phyloP scores from a whole-genome alignment of 2,329 filamentous ascomycete species.

The Neofusicoccum cordaticola region DNA sequence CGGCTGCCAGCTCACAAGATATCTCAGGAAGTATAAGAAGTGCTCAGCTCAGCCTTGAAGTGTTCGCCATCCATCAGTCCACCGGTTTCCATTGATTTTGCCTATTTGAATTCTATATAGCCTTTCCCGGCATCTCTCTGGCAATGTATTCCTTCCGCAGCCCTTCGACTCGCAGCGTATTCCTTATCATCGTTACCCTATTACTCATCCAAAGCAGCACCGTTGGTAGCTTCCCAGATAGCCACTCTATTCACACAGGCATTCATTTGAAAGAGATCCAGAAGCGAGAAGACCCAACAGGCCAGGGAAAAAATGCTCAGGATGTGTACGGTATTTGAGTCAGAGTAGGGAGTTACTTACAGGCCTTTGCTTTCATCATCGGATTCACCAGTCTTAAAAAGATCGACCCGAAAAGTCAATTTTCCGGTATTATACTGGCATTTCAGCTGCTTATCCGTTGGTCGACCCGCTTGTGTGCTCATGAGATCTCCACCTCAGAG shows the following conservation, averaged over 20 bases:
- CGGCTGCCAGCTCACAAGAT: too few relatives aligned
- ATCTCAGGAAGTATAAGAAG: too few relatives aligned
- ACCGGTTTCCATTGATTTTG: too few relatives aligned
- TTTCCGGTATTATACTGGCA: neutral
- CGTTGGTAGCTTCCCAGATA: neutral
- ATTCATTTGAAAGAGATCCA: neutral
- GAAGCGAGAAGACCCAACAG: neutral
- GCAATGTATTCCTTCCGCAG: neutral
- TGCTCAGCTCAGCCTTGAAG: too few relatives aligned
- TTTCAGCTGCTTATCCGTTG: neutral
- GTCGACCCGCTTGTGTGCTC: neutral
- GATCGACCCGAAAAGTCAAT: neutral
- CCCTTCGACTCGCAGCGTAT: neutral
- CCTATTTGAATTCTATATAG: too few relatives aligned
- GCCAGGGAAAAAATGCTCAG: neutral
- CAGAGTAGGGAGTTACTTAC: neutral
- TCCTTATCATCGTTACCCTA: neutral
- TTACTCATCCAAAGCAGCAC: neutral
- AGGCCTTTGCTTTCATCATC: neutral
- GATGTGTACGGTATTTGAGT: neutral
- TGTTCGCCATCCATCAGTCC: too few relatives aligned
- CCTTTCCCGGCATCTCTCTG: too few relatives aligned
- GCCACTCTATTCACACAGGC: neutral
- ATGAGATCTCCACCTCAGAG: neutral
- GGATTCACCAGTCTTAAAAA: neutral